Evolutionary conservation across 176 grass and related monocot species (phyloP).

Genomic region (bread wheat (Triticum aestivum)): DNA sequence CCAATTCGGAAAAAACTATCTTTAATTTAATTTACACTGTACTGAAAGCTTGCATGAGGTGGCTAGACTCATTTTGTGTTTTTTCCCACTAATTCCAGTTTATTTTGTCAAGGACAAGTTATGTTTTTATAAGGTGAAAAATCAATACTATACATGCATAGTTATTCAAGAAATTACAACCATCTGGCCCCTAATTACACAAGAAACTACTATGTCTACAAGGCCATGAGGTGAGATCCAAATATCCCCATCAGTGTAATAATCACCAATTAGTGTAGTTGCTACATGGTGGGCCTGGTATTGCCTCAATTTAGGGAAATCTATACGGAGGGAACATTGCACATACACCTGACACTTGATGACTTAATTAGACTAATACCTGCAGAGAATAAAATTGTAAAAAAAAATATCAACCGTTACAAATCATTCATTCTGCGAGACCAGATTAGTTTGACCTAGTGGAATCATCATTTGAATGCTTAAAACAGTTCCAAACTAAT

Average conservation of each 20-base stretch:
- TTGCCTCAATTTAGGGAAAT: neutral
- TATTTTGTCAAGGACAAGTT: neutral
- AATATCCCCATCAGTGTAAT: neutral
- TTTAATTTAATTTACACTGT: neutral
- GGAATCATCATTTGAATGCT: neutral
- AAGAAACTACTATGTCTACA: slow-evolving; percentile 3
- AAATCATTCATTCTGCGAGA: neutral
- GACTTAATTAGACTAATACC: slow-evolving; percentile 3
- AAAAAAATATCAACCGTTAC: neutral
- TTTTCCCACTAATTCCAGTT: neutral
- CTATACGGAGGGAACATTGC: slow-evolving; percentile 14
- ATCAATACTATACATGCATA: neutral
- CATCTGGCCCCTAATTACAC: neutral
- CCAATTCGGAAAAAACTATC: neutral
- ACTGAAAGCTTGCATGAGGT: neutral
- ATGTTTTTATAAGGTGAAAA: neutral
- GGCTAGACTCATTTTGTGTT: neutral
- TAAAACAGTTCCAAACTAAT: slow-evolving; percentile 1
- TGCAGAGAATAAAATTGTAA: neutral
- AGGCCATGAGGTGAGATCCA: neutral
- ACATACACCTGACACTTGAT: neutral
- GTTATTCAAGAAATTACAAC: neutral
- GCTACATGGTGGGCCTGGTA: neutral
- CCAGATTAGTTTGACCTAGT: neutral
- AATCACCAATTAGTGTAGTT: slow-evolving; percentile 1